Evolutionary conservation across 129 eudicot species (phyloP).

Genomic region (Logfia minima): DNA sequence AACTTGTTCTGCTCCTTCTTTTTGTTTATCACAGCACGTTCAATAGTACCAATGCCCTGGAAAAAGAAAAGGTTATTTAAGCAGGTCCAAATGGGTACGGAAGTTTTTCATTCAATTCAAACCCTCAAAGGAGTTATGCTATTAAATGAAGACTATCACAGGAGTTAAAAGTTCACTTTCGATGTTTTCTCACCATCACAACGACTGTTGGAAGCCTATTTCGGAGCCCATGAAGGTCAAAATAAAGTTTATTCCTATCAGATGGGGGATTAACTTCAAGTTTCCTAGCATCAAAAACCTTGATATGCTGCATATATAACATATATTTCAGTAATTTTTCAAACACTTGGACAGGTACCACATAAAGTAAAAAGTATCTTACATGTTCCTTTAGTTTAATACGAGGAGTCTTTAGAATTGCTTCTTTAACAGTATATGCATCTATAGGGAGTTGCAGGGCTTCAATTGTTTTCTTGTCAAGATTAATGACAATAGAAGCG

Average conservation of each 20-base stretch:
- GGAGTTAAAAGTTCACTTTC: conserved; percentile 1
- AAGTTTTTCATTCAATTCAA: neutral
- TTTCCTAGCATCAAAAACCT: conserved; percentile 58
- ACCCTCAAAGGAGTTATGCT: neutral
- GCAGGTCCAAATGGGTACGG: conserved; percentile 13
- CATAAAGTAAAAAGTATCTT: conserved; percentile 5
- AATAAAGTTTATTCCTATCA: conserved; percentile 62
- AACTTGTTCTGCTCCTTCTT: conserved; percentile 39
- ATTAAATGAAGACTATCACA: neutral
- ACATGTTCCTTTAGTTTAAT: conserved; percentile 68
- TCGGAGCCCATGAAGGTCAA: conserved; percentile 62
- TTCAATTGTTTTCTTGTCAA: conserved; percentile 67
- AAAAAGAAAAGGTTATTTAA: conserved; percentile 12
- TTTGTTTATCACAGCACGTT: conserved; percentile 72
- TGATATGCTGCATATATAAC: conserved; percentile 54
- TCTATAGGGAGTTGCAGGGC: conserved; percentile 55
- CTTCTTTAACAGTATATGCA: conserved; percentile 65
- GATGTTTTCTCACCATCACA: conserved; percentile 59
- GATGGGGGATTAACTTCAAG: conserved; percentile 54
- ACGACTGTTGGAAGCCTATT: conserved; percentile 72
- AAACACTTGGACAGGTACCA: conserved; percentile 5
- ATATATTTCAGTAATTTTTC: conserved; percentile 18
- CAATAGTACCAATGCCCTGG: conserved; percentile 89
- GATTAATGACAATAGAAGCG: conserved; percentile 63
- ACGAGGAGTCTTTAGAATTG: conserved; percentile 56